Evolutionary conservation across 805 yeast species (phyloP), one percentile per base, ranked within the genome.

Genomic region (Deakozyma indianensis): DNA sequence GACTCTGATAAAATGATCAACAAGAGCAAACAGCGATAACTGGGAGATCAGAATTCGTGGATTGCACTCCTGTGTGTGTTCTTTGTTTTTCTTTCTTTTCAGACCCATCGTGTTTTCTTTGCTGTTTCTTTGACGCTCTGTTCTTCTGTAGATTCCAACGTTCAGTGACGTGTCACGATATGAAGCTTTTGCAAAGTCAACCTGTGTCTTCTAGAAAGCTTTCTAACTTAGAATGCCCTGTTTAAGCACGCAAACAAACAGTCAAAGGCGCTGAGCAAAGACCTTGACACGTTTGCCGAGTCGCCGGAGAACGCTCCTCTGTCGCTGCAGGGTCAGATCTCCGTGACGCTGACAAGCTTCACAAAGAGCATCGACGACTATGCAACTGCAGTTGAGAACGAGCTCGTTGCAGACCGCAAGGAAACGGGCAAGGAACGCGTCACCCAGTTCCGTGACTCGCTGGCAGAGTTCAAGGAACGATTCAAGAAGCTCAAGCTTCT

Each of bases 161-260:
- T n/a, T n/a, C n/a, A n/a, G n/a, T n/a, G n/a, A n/a, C n/a, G n/a
- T n/a, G n/a, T n/a, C n/a, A n/a, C n/a, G n/a, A n/a, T n/a, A n/a
- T n/a, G n/a, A n/a, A n/a, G n/a, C n/a, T n/a, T n/a, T n/a, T n/a
- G n/a, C n/a, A n/a, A n/a, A n/a, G n/a, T n/a, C n/a, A n/a, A n/a
- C n/a, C n/a, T n/a, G n/a, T n/a, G n/a, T n/a, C n/a, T n/a, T n/a
- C n/a, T n/a, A n/a, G n/a, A n/a, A n/a, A n/a, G n/a, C n/a, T n/a
- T n/a, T n/a, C 27, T 25, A 3, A 27, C 40, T 32, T 43, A 72
- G 97, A 88, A 87, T 64, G 79, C 95, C 23, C 69, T 88, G 44
- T 86, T 81, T 65, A 90, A 85, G 64, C 94, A 85, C 61, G 96
- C 95, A 5, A 70, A 83, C 45, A 86, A 85, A 61, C 96, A 88